Percentiles rank a stretch among this genome's conserved stretches.
phyloP scores from a whole-genome alignment of 1,139 yeast genomes.

The Yamadazyma oceani region DNA sequence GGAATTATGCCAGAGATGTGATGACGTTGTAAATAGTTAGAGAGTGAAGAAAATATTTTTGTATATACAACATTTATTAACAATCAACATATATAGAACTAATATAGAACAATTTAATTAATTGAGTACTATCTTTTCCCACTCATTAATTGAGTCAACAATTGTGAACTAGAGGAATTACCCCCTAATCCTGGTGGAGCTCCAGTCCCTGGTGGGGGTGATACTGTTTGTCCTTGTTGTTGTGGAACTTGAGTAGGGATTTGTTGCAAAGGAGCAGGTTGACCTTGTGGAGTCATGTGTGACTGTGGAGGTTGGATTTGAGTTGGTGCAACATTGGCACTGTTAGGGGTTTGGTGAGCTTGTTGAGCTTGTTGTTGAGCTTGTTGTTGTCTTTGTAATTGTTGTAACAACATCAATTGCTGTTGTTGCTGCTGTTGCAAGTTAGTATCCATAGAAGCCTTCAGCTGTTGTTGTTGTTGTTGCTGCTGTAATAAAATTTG shows the following conservation, averaged over 20 bases:
- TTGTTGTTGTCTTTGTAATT: constrained; percentile 23
- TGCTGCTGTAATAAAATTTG: constrained; percentile 35
- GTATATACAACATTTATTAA: neutral
- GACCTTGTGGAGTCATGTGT: constrained; percentile 8
- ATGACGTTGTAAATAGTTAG: constrained; percentile 22
- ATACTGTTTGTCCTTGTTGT: constrained; percentile 15
- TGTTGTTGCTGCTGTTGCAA: constrained; percentile 25
- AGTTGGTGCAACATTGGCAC: constrained; percentile 15
- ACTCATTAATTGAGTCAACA: constrained; percentile 64
- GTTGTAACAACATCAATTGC: constrained; percentile 30
- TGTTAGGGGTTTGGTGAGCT: neutral
- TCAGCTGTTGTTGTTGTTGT: constrained; percentile 24
- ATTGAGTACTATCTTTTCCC: constrained; percentile 48
- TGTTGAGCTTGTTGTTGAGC: constrained; percentile 7
- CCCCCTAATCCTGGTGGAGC: constrained; percentile 15
- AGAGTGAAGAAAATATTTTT: neutral
- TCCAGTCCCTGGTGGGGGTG: constrained; percentile 10
- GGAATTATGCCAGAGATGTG: constrained; percentile 68
- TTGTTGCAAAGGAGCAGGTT: constrained; percentile 8
- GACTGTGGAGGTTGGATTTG: constrained; percentile 12
- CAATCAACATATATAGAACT: neutral
- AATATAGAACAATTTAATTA: neutral
- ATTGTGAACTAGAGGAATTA: constrained; percentile 55
- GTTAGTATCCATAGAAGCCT: constrained; percentile 5
- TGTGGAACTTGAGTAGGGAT: constrained; percentile 8